These are phyloP conservation scores for Metrosideros polymorpha DNA, from an alignment of 441 rosid species.

Conservation along the genomic window DNA sequence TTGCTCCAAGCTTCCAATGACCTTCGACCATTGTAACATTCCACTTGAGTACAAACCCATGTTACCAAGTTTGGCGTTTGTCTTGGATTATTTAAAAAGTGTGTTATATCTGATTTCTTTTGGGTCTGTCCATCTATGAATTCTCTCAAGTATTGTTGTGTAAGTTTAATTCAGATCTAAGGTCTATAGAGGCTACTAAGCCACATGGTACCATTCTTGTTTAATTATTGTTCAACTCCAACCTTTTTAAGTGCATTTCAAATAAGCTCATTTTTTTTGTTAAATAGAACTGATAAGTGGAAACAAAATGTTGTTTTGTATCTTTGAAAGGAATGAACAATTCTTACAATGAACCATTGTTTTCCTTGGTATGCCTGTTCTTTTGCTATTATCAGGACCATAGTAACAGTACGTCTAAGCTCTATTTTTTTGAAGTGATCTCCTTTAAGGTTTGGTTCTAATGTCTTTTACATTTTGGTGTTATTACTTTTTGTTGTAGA, in stretches of 20 bases:
- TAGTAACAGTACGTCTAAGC: background rate
- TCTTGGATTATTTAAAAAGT: background rate
- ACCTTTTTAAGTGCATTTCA: background rate
- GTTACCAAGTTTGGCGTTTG: background rate
- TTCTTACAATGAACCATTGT: background rate
- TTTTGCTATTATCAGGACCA: background rate
- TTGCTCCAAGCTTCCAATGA: background rate
- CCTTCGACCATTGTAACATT: background rate
- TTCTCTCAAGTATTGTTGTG: background rate
- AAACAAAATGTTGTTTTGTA: background rate
- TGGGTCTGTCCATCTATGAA: background rate
- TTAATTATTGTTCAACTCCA: background rate
- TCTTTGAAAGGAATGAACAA: background rate
- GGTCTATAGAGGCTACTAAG: background rate
- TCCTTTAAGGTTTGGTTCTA: background rate
- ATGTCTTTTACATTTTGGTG: background rate
- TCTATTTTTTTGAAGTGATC: background rate
- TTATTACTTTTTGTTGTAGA: constrained; percentile 23
- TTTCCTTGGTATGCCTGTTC: background rate
- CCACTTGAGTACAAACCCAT: background rate
- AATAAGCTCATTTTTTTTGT: background rate
- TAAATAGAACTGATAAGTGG: background rate
- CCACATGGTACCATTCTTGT: background rate
- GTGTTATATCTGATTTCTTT: background rate
- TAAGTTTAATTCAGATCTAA: background rate